Base-by-base conservation (phyloP, 306 rosid species). In the Vigna unguiculata region DNA sequence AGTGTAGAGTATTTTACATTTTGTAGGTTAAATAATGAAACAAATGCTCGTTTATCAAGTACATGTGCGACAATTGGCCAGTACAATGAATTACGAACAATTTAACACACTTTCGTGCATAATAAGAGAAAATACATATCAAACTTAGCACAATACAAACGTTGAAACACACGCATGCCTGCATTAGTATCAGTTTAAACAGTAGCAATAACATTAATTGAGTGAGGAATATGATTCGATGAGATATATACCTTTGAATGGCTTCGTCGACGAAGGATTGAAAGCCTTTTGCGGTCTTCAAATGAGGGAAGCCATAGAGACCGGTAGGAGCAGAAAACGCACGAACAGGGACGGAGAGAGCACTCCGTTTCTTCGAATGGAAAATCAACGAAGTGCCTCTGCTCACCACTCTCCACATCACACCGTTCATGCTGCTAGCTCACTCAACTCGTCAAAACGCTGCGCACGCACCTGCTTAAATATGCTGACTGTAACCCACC, bases 181-280 rank as follows among this genome's bases (percentile, higher is more conserved):
- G 45, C 12, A 40, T 40, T 0, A 40, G 12, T 40, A 40, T 8
- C 45, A 9, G 13, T 40, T 40, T 40, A 9, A 40, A 43, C 5
- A 43, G 48, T 43, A 12, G 15, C 15, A 12, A 3, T 43, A n/a
- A 43, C 13, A 43, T 12, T 43, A 28, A 7, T 5, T 0, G 17
- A 6, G 10, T 25, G 20, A 13, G 21, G 6, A 30, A 60, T 7
- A 30, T 5, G 0, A 60, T n/a, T 34, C 3, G 2, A 61, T 14
- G 9, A 2, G 66, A 60, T 15, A 15, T 28, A 36, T 47, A 75
- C 98, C 96, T 88, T 78, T 91, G 87, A 55, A 94, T 87, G 59
- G 97, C 97, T 58, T 94, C 95, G 40, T 90, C 95, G 21, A 84
- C 89, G 85, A 94, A 88, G 4, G 90, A 81, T 80, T 71, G 91